These are phyloP conservation scores for Mycogone perniciosa DNA, from an alignment of 2,329 filamentous ascomycete genomes.

Conservation along the genomic window DNA sequence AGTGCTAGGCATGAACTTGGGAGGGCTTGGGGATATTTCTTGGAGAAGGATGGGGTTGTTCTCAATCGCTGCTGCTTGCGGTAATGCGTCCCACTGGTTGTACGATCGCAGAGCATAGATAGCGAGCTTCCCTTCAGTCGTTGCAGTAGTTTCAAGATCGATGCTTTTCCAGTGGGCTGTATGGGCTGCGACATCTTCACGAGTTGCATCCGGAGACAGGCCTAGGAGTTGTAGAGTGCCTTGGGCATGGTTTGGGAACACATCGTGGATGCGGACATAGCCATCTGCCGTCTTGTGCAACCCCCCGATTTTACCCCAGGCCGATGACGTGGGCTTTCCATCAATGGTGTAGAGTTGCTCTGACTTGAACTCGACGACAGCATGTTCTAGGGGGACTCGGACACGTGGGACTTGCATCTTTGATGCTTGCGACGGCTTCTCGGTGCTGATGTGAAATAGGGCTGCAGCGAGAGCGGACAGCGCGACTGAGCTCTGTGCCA, in stretches of 20 bases:
- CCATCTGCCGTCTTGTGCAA: constrained; percentile 45
- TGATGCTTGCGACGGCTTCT: constrained; percentile 9
- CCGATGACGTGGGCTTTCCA: constrained; percentile 25
- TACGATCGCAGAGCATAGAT: constrained; percentile 45
- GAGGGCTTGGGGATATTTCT: constrained; percentile 22
- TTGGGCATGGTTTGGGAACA: constrained; percentile 43
- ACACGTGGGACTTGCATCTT: constrained; percentile 27
- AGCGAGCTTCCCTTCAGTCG: constrained; percentile 32
- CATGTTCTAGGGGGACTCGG: constrained; percentile 38
- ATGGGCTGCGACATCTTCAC: constrained; percentile 32
- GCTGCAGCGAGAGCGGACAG: constrained; percentile 45
- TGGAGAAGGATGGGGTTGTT: constrained; percentile 41
- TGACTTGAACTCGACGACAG: constrained; percentile 46
- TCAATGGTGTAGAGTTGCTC: constrained; percentile 43
- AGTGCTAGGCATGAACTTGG: background rate
- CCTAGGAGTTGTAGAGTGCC: constrained; percentile 39
- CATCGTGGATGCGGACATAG: constrained; percentile 49
- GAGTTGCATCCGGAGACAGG: constrained; percentile 25
- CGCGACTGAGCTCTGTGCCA: constrained; percentile 47
- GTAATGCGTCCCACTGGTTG: constrained; percentile 43
- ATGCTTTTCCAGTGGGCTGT: constrained; percentile 35
- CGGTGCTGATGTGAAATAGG: constrained; percentile 32
- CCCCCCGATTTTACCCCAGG: constrained; percentile 42
- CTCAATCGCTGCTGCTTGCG: constrained; percentile 38
- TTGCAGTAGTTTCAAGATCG: constrained; percentile 42